Conservation (phyloP, 495 filamentous ascomycete genomes). For the Ascodesmis nigricans region DNA sequence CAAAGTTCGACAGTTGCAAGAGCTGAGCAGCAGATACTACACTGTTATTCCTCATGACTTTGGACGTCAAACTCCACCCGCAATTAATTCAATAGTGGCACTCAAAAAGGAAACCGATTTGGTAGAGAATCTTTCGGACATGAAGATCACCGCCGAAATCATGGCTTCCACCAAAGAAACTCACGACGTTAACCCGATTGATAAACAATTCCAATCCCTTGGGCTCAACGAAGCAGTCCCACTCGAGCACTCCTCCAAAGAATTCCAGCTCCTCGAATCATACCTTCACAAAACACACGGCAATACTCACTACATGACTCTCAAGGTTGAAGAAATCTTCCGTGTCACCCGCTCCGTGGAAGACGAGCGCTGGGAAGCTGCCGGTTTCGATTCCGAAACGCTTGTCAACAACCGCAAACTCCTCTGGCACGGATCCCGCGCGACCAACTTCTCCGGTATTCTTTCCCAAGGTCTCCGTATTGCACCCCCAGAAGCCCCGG, state of each 20-base stretch:
- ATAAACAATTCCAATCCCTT: conserved; percentile 47
- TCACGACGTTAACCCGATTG: conserved; percentile 36
- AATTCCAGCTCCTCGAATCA: conserved; percentile 39
- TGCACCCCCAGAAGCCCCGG: conserved; percentile 52
- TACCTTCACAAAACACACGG: conserved; percentile 47
- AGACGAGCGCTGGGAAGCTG: conserved; percentile 39
- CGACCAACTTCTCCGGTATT: conserved; percentile 65
- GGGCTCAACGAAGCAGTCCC: conserved; percentile 50
- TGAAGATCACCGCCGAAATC: conserved; percentile 61
- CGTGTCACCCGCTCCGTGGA: conserved; percentile 61
- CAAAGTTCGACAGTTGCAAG: conserved; percentile 29
- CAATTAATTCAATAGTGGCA: conserved; percentile 31
- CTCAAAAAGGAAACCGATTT: conserved; percentile 56
- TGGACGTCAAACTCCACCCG: conserved; percentile 46
- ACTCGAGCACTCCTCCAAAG: conserved; percentile 34
- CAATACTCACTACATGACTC: conserved; percentile 34
- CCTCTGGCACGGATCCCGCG: conserved; percentile 65
- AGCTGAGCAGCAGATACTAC: conserved; percentile 53
- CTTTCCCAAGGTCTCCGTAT: conserved; percentile 69
- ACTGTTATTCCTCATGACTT: conserved; percentile 65
- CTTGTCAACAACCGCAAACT: conserved; percentile 38
- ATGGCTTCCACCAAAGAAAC: conserved; percentile 33
- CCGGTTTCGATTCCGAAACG: conserved; percentile 25
- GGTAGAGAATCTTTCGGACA: conserved; percentile 54
- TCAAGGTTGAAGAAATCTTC: conserved; percentile 55